Evolutionary conservation across 139 green algal species (phyloP).

Genomic region (Yamagishiella unicocca): DNA sequence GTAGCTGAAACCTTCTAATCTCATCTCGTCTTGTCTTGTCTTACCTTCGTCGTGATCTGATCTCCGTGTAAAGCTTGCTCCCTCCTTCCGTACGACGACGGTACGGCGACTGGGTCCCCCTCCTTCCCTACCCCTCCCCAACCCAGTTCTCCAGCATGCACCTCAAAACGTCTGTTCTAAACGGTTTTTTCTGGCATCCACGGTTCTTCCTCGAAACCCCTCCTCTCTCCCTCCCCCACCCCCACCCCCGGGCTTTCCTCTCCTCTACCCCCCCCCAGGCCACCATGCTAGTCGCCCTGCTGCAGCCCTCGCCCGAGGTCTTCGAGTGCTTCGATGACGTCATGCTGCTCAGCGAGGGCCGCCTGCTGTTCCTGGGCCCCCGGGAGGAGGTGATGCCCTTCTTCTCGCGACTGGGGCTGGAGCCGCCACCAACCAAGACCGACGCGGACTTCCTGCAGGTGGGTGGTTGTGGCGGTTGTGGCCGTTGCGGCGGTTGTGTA

Average conservation of each 20-base stretch:
- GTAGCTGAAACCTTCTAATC: no score
- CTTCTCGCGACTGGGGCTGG: slow-evolving; percentile 65
- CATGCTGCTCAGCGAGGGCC: slow-evolving; percentile 67
- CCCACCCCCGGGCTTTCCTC: not conserved
- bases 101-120: not conserved
- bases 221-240: not conserved
- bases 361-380: slow-evolving; percentile 64
- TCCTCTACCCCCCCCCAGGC: slow-evolving; percentile 27
- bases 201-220: no score
- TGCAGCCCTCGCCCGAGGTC: slow-evolving; percentile 89
- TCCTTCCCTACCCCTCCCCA: no score
- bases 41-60: no score
- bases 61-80: not conserved
- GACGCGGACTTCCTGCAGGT: slow-evolving; percentile 86
- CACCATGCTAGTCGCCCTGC: slow-evolving; percentile 78
- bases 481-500: no score
- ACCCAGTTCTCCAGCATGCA: no score
- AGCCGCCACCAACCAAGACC: slow-evolving; percentile 67
- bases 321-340: slow-evolving; percentile 75
- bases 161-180: no score
- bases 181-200: no score
- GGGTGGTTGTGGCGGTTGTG: not conserved
- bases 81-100: not conserved
- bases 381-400: slow-evolving; percentile 70
- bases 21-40: no score